phyloP scores from a whole-genome alignment of 2,329 filamentous ascomycete genomes.

The Gnomoniopsis sp. region DNA sequence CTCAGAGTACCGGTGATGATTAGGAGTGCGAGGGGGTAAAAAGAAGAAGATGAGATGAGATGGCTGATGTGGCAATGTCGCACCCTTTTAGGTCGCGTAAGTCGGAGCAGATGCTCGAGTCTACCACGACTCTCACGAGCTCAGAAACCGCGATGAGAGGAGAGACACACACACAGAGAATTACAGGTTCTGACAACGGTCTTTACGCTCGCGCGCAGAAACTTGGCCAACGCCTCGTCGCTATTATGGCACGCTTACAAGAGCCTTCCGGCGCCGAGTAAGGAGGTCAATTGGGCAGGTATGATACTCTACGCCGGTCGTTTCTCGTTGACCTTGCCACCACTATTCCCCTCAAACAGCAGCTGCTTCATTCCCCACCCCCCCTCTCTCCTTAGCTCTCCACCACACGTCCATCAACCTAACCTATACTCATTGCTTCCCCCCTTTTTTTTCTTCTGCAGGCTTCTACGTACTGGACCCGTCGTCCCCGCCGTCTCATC shows the following conservation, averaged over 20 bases:
- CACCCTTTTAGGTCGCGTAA: constrained; percentile 6
- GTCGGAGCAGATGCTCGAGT: not conserved
- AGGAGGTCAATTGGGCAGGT: constrained; percentile 74
- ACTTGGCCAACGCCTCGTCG: constrained; percentile 72
- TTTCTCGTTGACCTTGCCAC: constrained; percentile 65
- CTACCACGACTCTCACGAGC: not conserved
- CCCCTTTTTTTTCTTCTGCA: constrained; percentile 25
- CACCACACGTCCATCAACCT: not conserved
- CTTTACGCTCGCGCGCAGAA: constrained; percentile 44
- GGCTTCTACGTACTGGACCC: constrained; percentile 72
- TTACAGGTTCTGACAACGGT: not conserved
- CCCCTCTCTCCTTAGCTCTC: constrained; percentile 30
- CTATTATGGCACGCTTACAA: constrained; percentile 78
- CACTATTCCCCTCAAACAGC: not conserved
- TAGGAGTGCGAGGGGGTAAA: not conserved
- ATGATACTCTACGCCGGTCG: constrained; percentile 26
- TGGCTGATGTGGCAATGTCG: not conserved
- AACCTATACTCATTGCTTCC: not conserved
- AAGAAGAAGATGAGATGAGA: not conserved
- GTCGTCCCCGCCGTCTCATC: constrained; percentile 27
- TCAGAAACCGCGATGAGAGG: not conserved
- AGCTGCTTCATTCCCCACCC: constrained; percentile 48
- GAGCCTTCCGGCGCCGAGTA: constrained; percentile 63
- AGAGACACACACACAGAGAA: not conserved
- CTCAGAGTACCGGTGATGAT: not conserved